Evolutionary conservation across 2,329 filamentous ascomycete species (phyloP).

Genomic region (Passalora sequoiae): DNA sequence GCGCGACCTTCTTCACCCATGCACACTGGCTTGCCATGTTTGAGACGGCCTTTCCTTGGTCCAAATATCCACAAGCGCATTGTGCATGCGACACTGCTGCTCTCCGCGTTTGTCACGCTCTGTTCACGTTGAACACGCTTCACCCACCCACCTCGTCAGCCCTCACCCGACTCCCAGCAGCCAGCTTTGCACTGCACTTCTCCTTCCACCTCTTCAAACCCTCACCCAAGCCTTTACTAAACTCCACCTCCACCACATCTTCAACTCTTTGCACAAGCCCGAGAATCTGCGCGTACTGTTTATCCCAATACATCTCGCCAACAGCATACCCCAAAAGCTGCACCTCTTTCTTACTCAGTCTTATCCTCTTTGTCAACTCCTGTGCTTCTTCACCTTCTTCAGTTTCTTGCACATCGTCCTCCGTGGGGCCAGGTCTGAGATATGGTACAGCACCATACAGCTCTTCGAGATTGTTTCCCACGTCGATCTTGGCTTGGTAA

Average conservation of each 20-base stretch:
- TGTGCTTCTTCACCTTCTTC: neutral
- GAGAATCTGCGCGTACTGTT: slow-evolving; percentile 48
- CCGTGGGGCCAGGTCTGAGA: slow-evolving; percentile 5
- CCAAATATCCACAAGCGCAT: no score
- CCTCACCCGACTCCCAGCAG: no score
- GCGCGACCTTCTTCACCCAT: no score
- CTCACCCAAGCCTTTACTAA: slow-evolving; percentile 21
- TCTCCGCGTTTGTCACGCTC: no score
- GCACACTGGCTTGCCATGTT: no score
- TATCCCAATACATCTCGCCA: slow-evolving; percentile 54
- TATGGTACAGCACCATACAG: slow-evolving; percentile 19
- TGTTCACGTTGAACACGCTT: no score
- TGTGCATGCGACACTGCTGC: no score
- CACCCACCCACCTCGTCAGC: no score
- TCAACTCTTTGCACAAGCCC: slow-evolving; percentile 24
- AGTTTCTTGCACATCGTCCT: neutral
- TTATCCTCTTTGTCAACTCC: slow-evolving; percentile 11
- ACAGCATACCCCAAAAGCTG: slow-evolving; percentile 48
- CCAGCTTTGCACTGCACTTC: slow-evolving; percentile 19
- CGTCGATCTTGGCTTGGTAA: slow-evolving; percentile 31
- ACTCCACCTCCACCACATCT: slow-evolving; percentile 22
- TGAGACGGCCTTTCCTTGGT: no score
- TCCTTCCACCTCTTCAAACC: slow-evolving; percentile 26
- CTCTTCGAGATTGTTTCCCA: slow-evolving; percentile 24
- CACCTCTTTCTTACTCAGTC: slow-evolving; percentile 29